Conservation (phyloP, 2,329 filamentous ascomycete genomes). For the Hymenoscyphus scutula region DNA sequence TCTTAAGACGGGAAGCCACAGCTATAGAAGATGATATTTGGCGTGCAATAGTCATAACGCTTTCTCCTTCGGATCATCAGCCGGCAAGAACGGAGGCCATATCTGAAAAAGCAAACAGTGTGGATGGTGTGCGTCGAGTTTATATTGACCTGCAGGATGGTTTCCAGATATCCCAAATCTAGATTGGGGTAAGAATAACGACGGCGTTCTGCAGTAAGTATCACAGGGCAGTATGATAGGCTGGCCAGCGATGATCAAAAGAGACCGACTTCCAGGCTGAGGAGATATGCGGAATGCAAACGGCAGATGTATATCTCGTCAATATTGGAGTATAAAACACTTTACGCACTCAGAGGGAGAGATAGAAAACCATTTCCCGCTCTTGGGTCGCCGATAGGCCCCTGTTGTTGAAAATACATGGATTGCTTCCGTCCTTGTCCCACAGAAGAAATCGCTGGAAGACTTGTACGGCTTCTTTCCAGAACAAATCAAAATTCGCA, state of each 20-base stretch:
- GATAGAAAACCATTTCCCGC: background rate
- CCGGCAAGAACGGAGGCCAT: constrained; percentile 10
- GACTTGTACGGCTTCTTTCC: background rate
- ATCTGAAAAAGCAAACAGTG: constrained; percentile 5
- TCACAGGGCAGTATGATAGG: background rate
- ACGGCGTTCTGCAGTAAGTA: background rate
- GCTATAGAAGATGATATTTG: constrained; percentile 5
- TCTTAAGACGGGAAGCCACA: background rate
- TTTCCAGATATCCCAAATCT: background rate
- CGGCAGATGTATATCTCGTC: background rate
- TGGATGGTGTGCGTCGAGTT: constrained; percentile 1
- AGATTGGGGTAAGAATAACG: constrained; percentile 11
- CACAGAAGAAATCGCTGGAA: background rate
- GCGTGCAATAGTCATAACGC: background rate
- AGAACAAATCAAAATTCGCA: background rate
- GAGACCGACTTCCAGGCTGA: background rate
- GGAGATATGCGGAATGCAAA: background rate
- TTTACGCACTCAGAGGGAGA: no score
- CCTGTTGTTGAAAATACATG: background rate
- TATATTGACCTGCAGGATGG: constrained; percentile 11
- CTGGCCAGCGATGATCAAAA: background rate
- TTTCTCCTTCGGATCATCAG: constrained; percentile 2
- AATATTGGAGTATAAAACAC: background rate
- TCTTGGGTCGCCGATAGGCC: background rate
- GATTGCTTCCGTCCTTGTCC: background rate